Percentiles rank a stretch among this genome's conserved stretches.
These are phyloP conservation scores for Cercospora sp. DNA, from an alignment of 2,329 filamentous ascomycete species.

Conservation along the genomic window DNA sequence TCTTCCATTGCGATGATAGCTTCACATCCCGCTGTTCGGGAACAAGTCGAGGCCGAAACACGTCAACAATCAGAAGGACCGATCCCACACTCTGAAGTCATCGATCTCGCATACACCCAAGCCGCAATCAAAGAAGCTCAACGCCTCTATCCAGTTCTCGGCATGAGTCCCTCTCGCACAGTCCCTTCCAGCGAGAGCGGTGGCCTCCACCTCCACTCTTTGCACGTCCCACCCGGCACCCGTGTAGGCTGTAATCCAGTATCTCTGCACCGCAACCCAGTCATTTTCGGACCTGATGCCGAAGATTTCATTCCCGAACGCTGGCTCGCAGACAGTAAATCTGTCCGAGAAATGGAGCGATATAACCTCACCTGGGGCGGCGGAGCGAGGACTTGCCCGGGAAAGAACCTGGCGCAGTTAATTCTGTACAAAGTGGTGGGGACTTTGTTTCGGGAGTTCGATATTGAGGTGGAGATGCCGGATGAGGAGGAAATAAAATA, in stretches of 20 bases:
- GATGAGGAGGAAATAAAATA: slow-evolving; percentile 17
- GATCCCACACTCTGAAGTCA: slow-evolving; percentile 30
- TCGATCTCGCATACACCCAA: slow-evolving; percentile 44
- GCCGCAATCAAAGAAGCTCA: slow-evolving; percentile 49
- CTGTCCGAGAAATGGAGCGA: slow-evolving; percentile 24
- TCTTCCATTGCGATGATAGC: slow-evolving; percentile 21
- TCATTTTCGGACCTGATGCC: slow-evolving; percentile 39
- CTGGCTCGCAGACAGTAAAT: slow-evolving; percentile 34
- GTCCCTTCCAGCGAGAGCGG: slow-evolving; percentile 35
- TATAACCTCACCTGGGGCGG: slow-evolving; percentile 29
- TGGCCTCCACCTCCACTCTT: slow-evolving; percentile 41
- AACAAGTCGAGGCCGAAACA: slow-evolving; percentile 5
- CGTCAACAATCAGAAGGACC: neutral
- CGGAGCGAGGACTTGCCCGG: slow-evolving; percentile 29
- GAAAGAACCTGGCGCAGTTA: slow-evolving; percentile 33
- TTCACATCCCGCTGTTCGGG: slow-evolving; percentile 5
- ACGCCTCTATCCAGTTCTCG: slow-evolving; percentile 48
- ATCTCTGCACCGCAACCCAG: slow-evolving; percentile 37
- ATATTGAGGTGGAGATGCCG: slow-evolving; percentile 18
- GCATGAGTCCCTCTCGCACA: slow-evolving; percentile 44
- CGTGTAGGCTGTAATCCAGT: slow-evolving; percentile 39
- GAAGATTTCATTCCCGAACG: slow-evolving; percentile 41
- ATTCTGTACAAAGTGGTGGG: slow-evolving; percentile 29
- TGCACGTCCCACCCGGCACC: slow-evolving; percentile 38
- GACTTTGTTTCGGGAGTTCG: slow-evolving; percentile 19